Evolutionary conservation across 2,329 filamentous ascomycete genomes (phyloP), one percentile per base, ranked within the genome.

Genomic region (Colletotrichum theobromicola): DNA sequence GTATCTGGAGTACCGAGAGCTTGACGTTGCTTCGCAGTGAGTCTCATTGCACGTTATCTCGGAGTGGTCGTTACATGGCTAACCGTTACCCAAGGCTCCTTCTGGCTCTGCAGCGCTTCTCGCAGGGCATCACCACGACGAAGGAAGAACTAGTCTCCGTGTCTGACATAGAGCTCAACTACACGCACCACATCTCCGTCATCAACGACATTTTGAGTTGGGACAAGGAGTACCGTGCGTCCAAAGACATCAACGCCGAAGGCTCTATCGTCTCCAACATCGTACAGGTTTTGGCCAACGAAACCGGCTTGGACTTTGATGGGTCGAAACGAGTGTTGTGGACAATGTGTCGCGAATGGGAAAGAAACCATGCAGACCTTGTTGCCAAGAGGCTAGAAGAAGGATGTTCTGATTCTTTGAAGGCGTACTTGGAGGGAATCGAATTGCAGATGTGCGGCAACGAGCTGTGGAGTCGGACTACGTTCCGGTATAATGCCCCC

Each of bases 281-380:
- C 6, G 67, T 70, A 4, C 60, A 70, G 28, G 21, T 65, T 21
- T 28, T 70, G 7, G 24, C 42, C 35, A 62, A 46, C 30, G 67
- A 70, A 42, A 65, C 37, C 7, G 42, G 60, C 34, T 32, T 65
- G 13, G 16, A 21, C 15, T 58, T 35, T 10, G 74, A 74, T 4
- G 63, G 63, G 18, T 67, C 74, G 18, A 76, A 74, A 67, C 37
- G 57, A 10, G 63, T 74, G 2, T 57, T 70, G 15, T 76, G 74
- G 71, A 30, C 62, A 15, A 76, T 75, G 74, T 75, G 72, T 66
- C 67, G 67, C 7, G 72, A 76, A 30, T 76, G 74, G 74, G 71
- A 74, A 42, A 6, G 30, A 16, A 66, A 66, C 32, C 71, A 71
- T 50, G 12, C n/a, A n/a, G 10, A 50, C 1, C 42, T 21, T 50